Evolutionary conservation across 305 asterid species (phyloP), one percentile per base, ranked within the genome.

Genomic region (Solanum hybrid): DNA sequence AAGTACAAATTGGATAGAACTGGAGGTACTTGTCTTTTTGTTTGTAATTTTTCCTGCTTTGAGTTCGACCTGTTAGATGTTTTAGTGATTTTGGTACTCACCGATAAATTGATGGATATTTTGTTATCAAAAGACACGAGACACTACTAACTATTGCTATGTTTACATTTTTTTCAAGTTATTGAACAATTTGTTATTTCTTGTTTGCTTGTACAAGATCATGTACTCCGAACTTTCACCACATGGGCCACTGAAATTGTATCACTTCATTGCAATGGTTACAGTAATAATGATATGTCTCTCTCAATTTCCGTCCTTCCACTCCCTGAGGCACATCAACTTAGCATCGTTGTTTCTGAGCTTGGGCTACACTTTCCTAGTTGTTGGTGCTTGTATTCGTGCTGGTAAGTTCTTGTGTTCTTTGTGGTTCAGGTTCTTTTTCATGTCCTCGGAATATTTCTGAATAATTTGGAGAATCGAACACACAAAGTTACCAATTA

Each of bases 301-400:
- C 83, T 96, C 99, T 91, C 99, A 97, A 87, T 94, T 97, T 87
- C 99, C 99, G 13, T 93, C 96, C 92, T 96, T 97, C 95, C 99
- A 97, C 92, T 97, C 99, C 84, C 98, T 96, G 90, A 93, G 99
- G 92, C 98, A 97, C 91, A 94, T 97, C 87, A 97, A 96, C 91
- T 84, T 97, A 45, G 95, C 77, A 0, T 97, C 99, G 1, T 95
- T 97, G 89, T 87, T 97, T 86, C 98, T 97, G 86, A 95, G 98
- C 93, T 90, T 96, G 87, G 98, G 96, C 89, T 97, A 96, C 90
- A 94, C 98, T 41, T 93, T 94, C 90, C 98, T 97, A 75, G 99
- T 96, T 17, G 99, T 97, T 27, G 97, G 96, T 83, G 99, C 98
- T 92, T 97, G 99, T 91, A 93, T 96, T 93, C 82, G 91, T 90